Evolutionary conservation across 208 protist genomes (phyloP).

Genomic region (Trypanosoma cruzi): DNA sequence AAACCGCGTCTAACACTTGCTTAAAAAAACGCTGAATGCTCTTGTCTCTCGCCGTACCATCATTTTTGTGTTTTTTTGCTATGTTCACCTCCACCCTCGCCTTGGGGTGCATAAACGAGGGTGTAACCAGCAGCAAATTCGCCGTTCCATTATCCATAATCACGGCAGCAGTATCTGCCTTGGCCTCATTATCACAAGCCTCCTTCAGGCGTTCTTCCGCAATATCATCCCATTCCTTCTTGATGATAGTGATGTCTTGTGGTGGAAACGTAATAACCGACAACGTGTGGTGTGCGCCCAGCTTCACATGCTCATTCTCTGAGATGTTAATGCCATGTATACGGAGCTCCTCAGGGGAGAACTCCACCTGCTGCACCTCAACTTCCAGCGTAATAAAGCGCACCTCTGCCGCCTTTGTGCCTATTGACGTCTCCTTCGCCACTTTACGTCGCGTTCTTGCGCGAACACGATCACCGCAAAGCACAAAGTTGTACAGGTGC

Average conservation of each 20-base stretch:
- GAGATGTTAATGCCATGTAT: slow-evolving; percentile 86
- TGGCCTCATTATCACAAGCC: slow-evolving; percentile 67
- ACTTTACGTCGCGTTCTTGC: slow-evolving; percentile 84
- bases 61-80: slow-evolving; percentile 83
- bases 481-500: slow-evolving; percentile 97
- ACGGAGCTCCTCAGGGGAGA: slow-evolving; percentile 78
- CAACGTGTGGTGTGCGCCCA: slow-evolving; percentile 94
- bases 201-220: slow-evolving; percentile 60
- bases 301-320: slow-evolving; percentile 91
- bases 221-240: slow-evolving; percentile 92
- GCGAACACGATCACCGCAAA: slow-evolving; percentile 75
- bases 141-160: slow-evolving; percentile 95
- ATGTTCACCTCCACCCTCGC: slow-evolving; percentile 88
- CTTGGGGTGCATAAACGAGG: slow-evolving; percentile 93
- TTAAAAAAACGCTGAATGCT: slow-evolving; percentile 95
- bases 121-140: slow-evolving; percentile 92
- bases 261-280: slow-evolving; percentile 87
- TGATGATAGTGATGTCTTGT: slow-evolving; percentile 92
- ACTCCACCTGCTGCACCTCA: slow-evolving; percentile 59
- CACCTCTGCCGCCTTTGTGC: slow-evolving; percentile 50
- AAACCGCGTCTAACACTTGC: slow-evolving; percentile 85
- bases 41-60: slow-evolving; percentile 85
- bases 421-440: slow-evolving; percentile 53
- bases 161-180: slow-evolving; percentile 93
- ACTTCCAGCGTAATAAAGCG: slow-evolving; percentile 62